Base-by-base conservation (phyloP, 176 grass and related monocot species). In the Guadua angustifolia region DNA sequence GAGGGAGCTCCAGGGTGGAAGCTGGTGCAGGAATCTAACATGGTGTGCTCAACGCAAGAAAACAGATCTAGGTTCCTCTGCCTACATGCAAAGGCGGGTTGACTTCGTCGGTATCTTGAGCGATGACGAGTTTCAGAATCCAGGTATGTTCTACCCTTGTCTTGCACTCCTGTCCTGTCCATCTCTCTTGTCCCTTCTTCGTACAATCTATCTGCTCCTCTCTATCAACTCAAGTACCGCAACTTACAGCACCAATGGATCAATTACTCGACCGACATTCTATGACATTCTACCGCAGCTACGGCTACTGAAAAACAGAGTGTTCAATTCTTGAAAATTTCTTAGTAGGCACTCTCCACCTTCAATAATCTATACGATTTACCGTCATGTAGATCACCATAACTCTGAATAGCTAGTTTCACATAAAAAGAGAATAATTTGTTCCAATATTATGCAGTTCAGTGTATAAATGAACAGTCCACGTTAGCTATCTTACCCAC, bases 101-200 rank as follows among this genome's bases (percentile, higher is more conserved):
- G 83, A 89, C 15, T 96, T 96, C 38, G 69, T 79, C 5, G 94
- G 91, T 42, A 96, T 96, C 83, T 35, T 96, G 69, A 93, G 91
- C 66, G 87, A 93, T 17, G 82, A 87, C 50, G 21, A 86, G 58
- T 53, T 61, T 65, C 86, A 90, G 66, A 95, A 95, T 82, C 93
- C 93, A 74, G 93, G 93, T 93, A 82, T 3, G 9, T 8, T 55
- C 2, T 29, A 12, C 45, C 45, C 45, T 47, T 47, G 45, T 47
- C 45, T 47, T 47, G 12, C 4, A 46, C 11, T 46, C 45, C 9
- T 13, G 10, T 12, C 51, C 17, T 19, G 17, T 53, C 16, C 19
- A 2, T 53, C 18, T 53, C 51, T 19, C 51, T 52, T 52, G 5
- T 17, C 49, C 4, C 49, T 51, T 51, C 49, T 51, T 17, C 17